Base-by-base conservation (phyloP, 2,329 filamentous ascomycete genomes). In the Fusarium graminum region DNA sequence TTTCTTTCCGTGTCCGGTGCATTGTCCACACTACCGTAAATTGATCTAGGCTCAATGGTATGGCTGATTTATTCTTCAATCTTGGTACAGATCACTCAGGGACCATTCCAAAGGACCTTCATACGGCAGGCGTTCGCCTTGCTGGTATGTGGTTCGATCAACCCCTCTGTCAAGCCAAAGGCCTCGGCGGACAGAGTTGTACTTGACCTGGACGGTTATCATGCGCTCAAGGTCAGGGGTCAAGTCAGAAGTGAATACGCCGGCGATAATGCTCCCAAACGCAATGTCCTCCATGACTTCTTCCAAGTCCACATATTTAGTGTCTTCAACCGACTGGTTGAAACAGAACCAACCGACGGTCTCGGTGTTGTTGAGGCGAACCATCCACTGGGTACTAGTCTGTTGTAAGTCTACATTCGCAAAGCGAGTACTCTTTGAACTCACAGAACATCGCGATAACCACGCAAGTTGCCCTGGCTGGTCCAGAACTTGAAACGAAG, bases 331-430 rank as follows among this genome's bases (percentile, higher is more conserved):
- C 16, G 41, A 25, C 36, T 62, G 41, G n/a, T 17, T 5, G 34
- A 28, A 16, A 14, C 42, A 50, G 11, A 14, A n/a, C 64, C 63
- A 67, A 6, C 29, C 25, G 1, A 65, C 59, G 1, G 51, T 26
- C 3, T 22, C 14, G 16, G 38, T 28, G 4, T 25, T 32, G 40
- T 40, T 38, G 25, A 67, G 43, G 8, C 63, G 59, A 2, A 67
- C 7, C 59, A 67, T 67, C 64, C 63, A 67, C 50, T 67, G 64
- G 1, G 55, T 52, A 3, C 63, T 67, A 7, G 1, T 4, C 0
- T 6, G 3, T 6, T 7, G 4, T 67, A 8, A 67, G 53, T 9
- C 14, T 6, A 8, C 0, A 7, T 0, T 13, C 3, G 5, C 16
- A 1, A 1, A 2, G 11, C 3, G 38, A 8, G 5, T 10, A 7